A percentile compares a stretch with the other conserved stretches of the same genome.
These are phyloP conservation scores for Erigeron canadensis DNA, from an alignment of 129 eudicot species.

Conservation along the genomic window DNA sequence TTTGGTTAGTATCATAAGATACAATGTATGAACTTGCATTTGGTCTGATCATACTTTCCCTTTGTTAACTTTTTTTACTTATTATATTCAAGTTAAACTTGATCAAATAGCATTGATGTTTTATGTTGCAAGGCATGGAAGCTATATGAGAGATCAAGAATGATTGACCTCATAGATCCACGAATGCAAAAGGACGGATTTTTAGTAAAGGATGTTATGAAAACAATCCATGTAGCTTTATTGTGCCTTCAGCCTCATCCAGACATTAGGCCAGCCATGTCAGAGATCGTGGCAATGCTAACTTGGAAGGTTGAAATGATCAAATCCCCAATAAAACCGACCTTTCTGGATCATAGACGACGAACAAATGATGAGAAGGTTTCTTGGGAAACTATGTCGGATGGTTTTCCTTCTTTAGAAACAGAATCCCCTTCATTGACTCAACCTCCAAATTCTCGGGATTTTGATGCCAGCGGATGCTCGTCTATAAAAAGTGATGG, in stretches of 20 bases:
- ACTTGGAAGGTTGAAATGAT: constrained; percentile 48
- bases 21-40: constrained; percentile 8
- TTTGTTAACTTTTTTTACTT: background rate
- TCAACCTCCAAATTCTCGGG: constrained; percentile 43
- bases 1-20: background rate
- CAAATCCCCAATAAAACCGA: constrained; percentile 51
- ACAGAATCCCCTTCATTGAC: constrained; percentile 52
- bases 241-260: constrained; percentile 69
- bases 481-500: constrained; percentile 4
- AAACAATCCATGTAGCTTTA: constrained; percentile 54
- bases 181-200: constrained; percentile 56
- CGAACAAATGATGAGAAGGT: constrained; percentile 34
- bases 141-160: constrained; percentile 63
- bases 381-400: constrained; percentile 54
- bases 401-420: constrained; percentile 43
- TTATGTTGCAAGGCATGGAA: constrained; percentile 65
- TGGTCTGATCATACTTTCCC: background rate
- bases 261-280: constrained; percentile 65
- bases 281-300: constrained; percentile 70
- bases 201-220: constrained; percentile 55
- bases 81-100: background rate
- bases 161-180: constrained; percentile 61
- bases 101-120: constrained; percentile 18
- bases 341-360: constrained; percentile 48
- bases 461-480: constrained; percentile 25